A percentile compares a stretch with the other conserved stretches of the same genome.
These are phyloP conservation scores for Lentinula raphanica DNA, from an alignment of 768 basidiomycete genomes.

Conservation along the genomic window DNA sequence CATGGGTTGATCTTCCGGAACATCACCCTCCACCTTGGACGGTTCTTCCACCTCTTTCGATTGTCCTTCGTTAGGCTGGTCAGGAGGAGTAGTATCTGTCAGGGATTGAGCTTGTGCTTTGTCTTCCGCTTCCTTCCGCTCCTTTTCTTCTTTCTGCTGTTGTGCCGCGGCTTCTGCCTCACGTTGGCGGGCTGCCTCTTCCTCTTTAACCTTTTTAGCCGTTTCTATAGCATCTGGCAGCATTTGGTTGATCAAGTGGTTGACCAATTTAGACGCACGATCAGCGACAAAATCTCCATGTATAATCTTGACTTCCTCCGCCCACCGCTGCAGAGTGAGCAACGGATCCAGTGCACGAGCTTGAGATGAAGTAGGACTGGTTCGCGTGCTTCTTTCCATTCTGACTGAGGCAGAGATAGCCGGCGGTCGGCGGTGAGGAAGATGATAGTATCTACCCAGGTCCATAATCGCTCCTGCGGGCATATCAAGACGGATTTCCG, in stretches of 20 bases:
- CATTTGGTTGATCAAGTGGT: conserved; percentile 68
- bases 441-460: conserved; percentile 43
- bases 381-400: conserved; percentile 49
- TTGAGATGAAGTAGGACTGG: conserved; percentile 31
- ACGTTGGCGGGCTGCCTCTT: conserved; percentile 37
- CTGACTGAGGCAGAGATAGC: conserved; percentile 53
- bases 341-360: conserved; percentile 71
- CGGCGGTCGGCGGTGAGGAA: conserved; percentile 43
- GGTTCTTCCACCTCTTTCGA: not conserved
- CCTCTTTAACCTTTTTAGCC: conserved; percentile 54
- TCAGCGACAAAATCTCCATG: conserved; percentile 71
- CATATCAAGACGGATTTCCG: conserved; percentile 75
- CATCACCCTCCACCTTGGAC: not conserved
- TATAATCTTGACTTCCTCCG: conserved; percentile 79
- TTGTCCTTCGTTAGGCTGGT: not conserved
- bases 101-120: conserved; percentile 19
- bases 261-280: conserved; percentile 58
- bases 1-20: conserved; percentile 26
- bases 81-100: not conserved
- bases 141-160: conserved; percentile 29
- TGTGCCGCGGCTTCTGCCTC: conserved; percentile 32
- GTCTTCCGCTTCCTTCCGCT: conserved; percentile 24
- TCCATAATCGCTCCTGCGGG: conserved; percentile 60
- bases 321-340: conserved; percentile 82
- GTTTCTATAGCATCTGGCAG: conserved; percentile 75